These are phyloP conservation scores for Alternaria longipes DNA, from an alignment of 2,329 filamentous ascomycete genomes.

Conservation along the genomic window DNA sequence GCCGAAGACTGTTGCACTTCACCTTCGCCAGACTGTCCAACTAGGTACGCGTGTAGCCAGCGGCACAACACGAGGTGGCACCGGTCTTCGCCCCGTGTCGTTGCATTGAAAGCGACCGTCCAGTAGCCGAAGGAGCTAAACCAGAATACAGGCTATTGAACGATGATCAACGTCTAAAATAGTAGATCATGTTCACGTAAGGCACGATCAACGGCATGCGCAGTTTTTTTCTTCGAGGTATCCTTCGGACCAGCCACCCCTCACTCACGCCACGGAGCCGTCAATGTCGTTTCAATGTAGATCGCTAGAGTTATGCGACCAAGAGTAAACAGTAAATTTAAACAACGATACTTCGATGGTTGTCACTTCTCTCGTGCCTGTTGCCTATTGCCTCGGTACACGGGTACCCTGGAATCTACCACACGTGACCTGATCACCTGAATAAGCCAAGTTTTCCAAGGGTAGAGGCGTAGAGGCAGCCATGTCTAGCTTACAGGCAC, in stretches of 20 bases:
- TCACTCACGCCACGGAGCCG: background rate
- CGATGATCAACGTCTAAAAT: background rate
- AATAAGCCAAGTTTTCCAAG: background rate
- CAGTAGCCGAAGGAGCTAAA: background rate
- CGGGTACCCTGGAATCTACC: background rate
- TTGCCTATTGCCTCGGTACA: background rate
- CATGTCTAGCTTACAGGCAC: background rate
- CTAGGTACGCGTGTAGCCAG: background rate
- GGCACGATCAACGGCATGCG: background rate
- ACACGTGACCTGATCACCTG: background rate
- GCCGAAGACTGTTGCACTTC: background rate
- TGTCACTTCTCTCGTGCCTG: background rate
- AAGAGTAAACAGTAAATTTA: background rate
- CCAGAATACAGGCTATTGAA: background rate
- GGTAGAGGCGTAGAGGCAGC: background rate
- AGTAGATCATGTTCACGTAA: slow-evolving; percentile 1
- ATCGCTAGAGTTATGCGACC: background rate
- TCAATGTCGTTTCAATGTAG: background rate
- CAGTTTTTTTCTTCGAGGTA: background rate
- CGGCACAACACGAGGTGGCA: slow-evolving; percentile 1
- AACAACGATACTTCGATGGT: background rate
- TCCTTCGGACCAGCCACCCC: background rate
- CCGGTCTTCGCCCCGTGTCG: background rate
- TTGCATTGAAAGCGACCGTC: slow-evolving; percentile 1
- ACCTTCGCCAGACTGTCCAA: slow-evolving; percentile 1